A percentile compares a stretch with the other conserved stretches of the same genome.
Conservation (phyloP, 73 alveolate species). For the Diophrys sp. region DNA sequence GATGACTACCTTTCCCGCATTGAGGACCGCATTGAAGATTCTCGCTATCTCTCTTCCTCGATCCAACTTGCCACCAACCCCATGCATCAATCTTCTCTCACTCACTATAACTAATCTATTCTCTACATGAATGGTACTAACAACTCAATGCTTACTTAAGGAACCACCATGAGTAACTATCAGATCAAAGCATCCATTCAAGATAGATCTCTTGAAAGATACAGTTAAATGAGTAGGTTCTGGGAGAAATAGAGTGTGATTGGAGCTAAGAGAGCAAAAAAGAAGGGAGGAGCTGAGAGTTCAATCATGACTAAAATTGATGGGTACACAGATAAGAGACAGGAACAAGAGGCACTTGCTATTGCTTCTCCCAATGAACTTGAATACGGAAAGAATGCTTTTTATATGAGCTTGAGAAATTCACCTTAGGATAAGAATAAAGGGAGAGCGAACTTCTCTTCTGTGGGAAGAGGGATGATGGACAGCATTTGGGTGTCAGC, state of each 20-base stretch:
- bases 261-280: neutral
- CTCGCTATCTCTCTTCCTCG: too few species aligned
- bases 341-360: neutral
- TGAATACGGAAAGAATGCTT: neutral
- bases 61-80: too few species aligned
- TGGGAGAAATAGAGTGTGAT: neutral
- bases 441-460: neutral
- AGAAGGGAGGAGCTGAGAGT: neutral
- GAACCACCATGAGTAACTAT: neutral
- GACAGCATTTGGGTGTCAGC: neutral
- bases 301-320: neutral
- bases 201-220: conserved; percentile 7
- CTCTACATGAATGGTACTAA: too few species aligned
- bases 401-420: neutral
- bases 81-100: too few species aligned
- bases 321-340: neutral
- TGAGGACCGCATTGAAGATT: neutral
- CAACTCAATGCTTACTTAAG: too few species aligned
- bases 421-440: conserved; percentile 11
- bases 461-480: neutral
- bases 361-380: neutral
- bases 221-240: neutral
- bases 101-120: too few species aligned
- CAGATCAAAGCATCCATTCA: neutral
- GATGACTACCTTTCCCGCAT: neutral